Conservation (phyloP, 2,329 filamentous ascomycete species). For the Aspergillus japonicus region DNA sequence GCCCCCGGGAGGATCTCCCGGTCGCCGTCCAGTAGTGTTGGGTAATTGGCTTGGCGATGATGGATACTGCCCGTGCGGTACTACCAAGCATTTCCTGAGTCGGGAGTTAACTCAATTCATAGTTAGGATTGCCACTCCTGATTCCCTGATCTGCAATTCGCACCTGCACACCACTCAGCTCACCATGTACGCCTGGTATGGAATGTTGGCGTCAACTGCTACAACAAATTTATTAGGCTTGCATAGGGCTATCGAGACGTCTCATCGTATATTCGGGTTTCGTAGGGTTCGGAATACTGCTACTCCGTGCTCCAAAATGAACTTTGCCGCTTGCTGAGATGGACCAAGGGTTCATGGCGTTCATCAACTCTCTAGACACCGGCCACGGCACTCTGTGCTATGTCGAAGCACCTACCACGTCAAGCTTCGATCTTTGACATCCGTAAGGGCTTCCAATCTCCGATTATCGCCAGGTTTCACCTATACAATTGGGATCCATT, state of each 20-base stretch:
- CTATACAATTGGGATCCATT: neutral
- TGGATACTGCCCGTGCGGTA: neutral
- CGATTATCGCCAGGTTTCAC: neutral
- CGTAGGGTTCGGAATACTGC: no score
- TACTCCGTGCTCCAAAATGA: no score
- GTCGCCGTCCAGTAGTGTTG: neutral
- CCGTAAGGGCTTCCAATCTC: neutral
- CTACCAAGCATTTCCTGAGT: neutral
- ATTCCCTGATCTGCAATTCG: neutral
- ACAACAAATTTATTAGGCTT: neutral
- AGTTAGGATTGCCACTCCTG: neutral
- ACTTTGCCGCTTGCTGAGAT: no score
- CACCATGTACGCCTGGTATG: neutral
- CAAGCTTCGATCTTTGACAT: neutral
- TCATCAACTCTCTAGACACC: neutral
- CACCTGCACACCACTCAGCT: neutral
- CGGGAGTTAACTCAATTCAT: no score
- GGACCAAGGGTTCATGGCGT: no score
- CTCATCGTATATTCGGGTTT: neutral
- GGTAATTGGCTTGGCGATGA: neutral
- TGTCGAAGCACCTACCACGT: neutral
- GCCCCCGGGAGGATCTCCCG: neutral
- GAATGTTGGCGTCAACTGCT: neutral
- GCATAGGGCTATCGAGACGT: neutral
- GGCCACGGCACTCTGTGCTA: neutral